Base-by-base conservation (phyloP, 1,139 yeast genomes). In the Suzukiozyma palmioleophila region DNA sequence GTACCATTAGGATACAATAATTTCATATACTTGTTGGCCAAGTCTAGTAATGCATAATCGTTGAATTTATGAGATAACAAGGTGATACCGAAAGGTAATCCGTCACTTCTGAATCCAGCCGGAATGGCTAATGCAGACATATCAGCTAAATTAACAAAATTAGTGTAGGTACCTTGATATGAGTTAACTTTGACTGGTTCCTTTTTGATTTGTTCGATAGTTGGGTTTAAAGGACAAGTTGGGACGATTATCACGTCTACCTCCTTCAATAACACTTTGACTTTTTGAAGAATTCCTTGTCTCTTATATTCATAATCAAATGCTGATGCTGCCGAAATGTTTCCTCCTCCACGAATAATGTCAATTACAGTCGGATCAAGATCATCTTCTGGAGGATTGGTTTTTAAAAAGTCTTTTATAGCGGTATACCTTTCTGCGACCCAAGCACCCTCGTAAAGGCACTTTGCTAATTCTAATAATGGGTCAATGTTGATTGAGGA, bases 371-470 rank as follows among this genome's bases (percentile, higher is more conserved):
- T 84, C 35, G 95, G 94, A 60, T 92, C 96, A 54, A 90, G 69
- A 41, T 79, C 68, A 32, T 74, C 69, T 35, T 66, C 75, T 26
- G 92, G 87, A n/a, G 92, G 90, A 50, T 80, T 75, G 14, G 86
- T 67, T n/a, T 71, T 75, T 42, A 86, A 71, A 54, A 89, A 86
- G 31, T 83, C 86, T 50, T 79, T 77, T 31, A 81, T 77, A 14
- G 96, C 96, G 46, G 88, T 79, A 64, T 81, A 89, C 50, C 98
- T 78, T 66, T 92, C 98, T 22, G 95, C 86, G 9, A 92, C 97
- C 98, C 98, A 92, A n/a, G 97, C 87, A 41, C 98, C 98, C 54
- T 90, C 97, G 60, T 92, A 92, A 33, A 92, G 74, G 56, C 92
- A 84, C 49, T 77, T 77, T n/a, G 97, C 98, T 45, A 92, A 73